Percentiles rank a stretch among this genome's conserved stretches.
Evolutionary conservation across 176 grass and related monocot genomes (phyloP).

Genomic region (Cenchrus americanus): DNA sequence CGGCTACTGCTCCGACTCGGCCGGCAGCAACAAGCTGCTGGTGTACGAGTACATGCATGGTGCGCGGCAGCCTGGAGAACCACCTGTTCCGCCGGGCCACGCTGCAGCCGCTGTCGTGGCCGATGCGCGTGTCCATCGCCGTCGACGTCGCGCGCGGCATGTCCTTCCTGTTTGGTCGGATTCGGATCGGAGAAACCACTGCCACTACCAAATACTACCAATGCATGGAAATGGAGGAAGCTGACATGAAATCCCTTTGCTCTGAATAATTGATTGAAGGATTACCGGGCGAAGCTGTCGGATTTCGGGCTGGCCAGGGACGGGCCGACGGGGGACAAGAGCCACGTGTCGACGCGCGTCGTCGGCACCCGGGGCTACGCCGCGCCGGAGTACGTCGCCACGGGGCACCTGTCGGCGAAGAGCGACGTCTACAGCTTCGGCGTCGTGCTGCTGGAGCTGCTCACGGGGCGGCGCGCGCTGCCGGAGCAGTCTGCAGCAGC

Average conservation of each 20-base stretch:
- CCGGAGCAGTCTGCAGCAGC: neutral
- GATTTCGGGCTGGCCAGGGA: slow-evolving; percentile 81
- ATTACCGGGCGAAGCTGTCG: slow-evolving; percentile 79
- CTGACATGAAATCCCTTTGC: no score
- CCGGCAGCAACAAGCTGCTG: slow-evolving; percentile 71
- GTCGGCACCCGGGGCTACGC: slow-evolving; percentile 77
- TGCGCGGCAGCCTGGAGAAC: slow-evolving; percentile 86
- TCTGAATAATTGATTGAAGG: neutral
- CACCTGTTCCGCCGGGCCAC: slow-evolving; percentile 78
- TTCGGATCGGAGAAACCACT: no score
- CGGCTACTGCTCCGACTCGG: slow-evolving; percentile 84
- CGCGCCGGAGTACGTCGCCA: slow-evolving; percentile 77
- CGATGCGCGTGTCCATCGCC: slow-evolving; percentile 59
- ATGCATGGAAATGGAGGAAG: no score
- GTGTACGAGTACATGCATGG: slow-evolving; percentile 98
- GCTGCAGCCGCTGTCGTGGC: slow-evolving; percentile 67
- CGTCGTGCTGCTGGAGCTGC: slow-evolving; percentile 75
- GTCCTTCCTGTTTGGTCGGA: slow-evolving; percentile 45
- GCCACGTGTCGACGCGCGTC: slow-evolving; percentile 78
- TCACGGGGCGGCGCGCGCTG: slow-evolving; percentile 63
- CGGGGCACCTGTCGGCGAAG: slow-evolving; percentile 77
- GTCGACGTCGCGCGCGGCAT: slow-evolving; percentile 74
- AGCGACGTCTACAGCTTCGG: slow-evolving; percentile 91
- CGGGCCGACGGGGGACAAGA: slow-evolving; percentile 70
- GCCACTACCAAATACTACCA: no score